Evolutionary conservation across 495 filamentous ascomycete species (phyloP).

Genomic region (Neurospora sp.): DNA sequence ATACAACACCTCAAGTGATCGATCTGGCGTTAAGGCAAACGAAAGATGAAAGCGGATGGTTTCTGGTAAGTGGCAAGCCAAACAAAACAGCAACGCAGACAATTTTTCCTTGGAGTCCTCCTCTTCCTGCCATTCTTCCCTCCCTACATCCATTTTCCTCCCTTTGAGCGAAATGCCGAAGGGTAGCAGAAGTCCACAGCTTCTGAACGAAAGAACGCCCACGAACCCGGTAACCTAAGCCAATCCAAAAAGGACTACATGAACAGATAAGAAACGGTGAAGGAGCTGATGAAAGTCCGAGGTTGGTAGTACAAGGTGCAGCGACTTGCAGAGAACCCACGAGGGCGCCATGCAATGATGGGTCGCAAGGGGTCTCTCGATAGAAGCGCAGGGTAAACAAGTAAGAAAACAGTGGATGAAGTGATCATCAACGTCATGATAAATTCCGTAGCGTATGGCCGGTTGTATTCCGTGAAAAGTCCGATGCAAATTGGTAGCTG

Average conservation of each 20-base stretch:
- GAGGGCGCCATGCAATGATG: background rate
- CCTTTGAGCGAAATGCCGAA: background rate
- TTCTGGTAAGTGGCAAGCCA: background rate
- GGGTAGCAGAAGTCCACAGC: background rate
- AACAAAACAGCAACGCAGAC: background rate
- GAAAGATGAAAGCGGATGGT: background rate
- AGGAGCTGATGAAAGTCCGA: background rate
- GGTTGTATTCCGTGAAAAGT: slow-evolving; percentile 17
- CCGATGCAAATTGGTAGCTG: slow-evolving; percentile 17
- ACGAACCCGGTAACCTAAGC: background rate
- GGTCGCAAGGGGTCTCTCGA: background rate
- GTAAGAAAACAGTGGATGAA: background rate
- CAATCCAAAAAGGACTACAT: background rate
- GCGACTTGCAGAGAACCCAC: background rate
- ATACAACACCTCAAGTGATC: background rate
- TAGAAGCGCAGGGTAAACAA: background rate
- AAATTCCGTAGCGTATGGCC: slow-evolving; percentile 22
- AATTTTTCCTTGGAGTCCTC: background rate
- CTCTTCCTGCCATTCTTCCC: background rate
- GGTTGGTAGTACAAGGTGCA: background rate
- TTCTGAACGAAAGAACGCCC: background rate
- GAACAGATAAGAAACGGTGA: background rate
- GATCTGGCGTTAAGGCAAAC: background rate
- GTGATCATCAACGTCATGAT: slow-evolving; percentile 22
- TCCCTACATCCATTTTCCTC: background rate